Conservation (phyloP, 495 filamentous ascomycete genomes). For the Aspergillus wentii region DNA sequence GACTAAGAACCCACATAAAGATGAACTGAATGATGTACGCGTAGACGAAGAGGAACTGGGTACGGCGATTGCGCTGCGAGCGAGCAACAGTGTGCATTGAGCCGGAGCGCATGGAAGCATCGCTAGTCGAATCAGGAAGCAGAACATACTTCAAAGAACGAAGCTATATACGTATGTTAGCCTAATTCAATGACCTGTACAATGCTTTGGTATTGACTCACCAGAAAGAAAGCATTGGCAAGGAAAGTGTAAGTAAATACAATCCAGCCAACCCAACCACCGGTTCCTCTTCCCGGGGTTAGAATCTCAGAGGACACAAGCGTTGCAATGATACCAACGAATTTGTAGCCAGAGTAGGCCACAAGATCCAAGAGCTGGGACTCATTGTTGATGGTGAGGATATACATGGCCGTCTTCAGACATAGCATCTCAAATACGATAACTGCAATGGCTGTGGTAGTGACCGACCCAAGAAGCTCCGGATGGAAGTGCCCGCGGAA, state of each 20-base stretch:
- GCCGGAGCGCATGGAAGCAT: constrained; percentile 54
- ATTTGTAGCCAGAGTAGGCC: constrained; percentile 98
- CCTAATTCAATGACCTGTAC: too few relatives aligned
- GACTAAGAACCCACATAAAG: constrained; percentile 90
- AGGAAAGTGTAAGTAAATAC: constrained; percentile 87
- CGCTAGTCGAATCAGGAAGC: constrained; percentile 72
- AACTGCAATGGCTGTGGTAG: constrained; percentile 74
- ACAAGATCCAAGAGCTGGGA: constrained; percentile 86
- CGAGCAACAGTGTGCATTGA: constrained; percentile 75
- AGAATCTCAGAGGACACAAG: constrained; percentile 71
- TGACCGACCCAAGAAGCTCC: constrained; percentile 83
- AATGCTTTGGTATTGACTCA: too few relatives aligned
- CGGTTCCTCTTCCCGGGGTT: constrained; percentile 71
- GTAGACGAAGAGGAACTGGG: constrained; percentile 94
- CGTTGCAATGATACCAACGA: constrained; percentile 90
- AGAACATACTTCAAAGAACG: constrained; percentile 94
- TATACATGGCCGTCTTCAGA: constrained; percentile 87
- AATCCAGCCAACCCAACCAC: constrained; percentile 81
- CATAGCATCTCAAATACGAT: constrained; percentile 82
- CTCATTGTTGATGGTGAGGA: constrained; percentile 85
- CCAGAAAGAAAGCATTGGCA: constrained; percentile 94
- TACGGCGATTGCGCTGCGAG: constrained; percentile 80
- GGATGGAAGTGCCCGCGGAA: constrained; percentile 92
- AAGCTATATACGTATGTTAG: constrained; percentile 58
- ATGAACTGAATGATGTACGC: constrained; percentile 88